Evolutionary conservation across 2,329 filamentous ascomycete genomes (phyloP).

Genomic region (Trichoderma sp.): DNA sequence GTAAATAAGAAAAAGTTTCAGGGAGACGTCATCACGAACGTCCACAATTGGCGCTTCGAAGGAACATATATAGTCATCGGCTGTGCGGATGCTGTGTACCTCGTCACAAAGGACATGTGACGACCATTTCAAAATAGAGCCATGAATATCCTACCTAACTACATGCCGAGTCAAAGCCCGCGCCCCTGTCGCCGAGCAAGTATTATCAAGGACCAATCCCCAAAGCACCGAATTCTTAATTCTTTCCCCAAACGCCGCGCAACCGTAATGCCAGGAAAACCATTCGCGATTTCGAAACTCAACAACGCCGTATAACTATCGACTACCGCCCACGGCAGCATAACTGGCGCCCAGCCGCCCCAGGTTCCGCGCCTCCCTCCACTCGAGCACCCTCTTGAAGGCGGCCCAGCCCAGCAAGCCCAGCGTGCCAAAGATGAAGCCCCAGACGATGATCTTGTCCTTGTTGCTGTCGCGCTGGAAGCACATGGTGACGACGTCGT

Average conservation of each 20-base stretch:
- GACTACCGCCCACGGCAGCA: constrained; percentile 34
- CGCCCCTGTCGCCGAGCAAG: too few species aligned
- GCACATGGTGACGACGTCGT: constrained; percentile 63
- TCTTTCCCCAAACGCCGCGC: background rate
- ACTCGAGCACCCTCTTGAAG: constrained; percentile 52
- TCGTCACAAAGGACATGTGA: background rate
- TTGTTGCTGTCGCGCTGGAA: constrained; percentile 70
- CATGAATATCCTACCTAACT: background rate
- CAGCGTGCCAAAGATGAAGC: constrained; percentile 61
- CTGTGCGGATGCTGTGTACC: background rate
- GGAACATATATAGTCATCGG: constrained; percentile 11
- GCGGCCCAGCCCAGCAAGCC: constrained; percentile 64
- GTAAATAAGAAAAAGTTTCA: background rate
- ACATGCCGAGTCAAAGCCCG: background rate
- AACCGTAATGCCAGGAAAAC: background rate
- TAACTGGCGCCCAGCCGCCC: constrained; percentile 38
- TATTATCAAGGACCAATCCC: too few species aligned
- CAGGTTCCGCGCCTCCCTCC: constrained; percentile 40
- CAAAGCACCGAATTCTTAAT: background rate
- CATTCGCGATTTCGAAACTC: background rate
- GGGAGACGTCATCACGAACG: background rate
- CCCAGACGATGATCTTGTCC: constrained; percentile 67
- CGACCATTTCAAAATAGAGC: constrained; percentile 4
- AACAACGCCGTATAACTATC: constrained; percentile 11
- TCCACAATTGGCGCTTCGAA: constrained; percentile 19